Evolutionary conservation across 2,329 filamentous ascomycete genomes (phyloP).

Genomic region (Madurella mycetomatis): DNA sequence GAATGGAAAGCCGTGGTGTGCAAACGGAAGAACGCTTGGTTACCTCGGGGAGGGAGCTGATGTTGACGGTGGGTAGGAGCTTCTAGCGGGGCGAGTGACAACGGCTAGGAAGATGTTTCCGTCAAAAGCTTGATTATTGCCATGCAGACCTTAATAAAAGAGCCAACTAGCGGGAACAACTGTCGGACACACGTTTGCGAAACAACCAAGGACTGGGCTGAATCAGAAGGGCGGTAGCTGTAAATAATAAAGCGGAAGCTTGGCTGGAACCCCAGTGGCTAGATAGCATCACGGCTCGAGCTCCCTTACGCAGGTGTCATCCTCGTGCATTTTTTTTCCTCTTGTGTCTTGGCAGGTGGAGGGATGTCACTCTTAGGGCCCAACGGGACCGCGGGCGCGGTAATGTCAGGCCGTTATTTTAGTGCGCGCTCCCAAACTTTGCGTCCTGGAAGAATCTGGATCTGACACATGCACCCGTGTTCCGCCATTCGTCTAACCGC

Average conservation of each 20-base stretch:
- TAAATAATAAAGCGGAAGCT: not conserved
- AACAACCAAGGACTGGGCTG: not conserved
- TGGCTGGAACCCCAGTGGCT: conserved; percentile 6
- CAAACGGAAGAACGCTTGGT: too few species aligned
- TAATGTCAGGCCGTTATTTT: not conserved
- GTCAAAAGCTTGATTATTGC: too few species aligned
- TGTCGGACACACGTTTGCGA: not conserved
- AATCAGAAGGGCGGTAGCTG: not conserved
- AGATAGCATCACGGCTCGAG: not conserved
- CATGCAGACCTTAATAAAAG: not conserved
- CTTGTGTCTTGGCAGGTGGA: conserved; percentile 18
- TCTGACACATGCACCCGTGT: too few species aligned
- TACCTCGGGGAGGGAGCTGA: too few species aligned
- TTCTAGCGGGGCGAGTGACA: too few species aligned
- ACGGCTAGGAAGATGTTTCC: too few species aligned
- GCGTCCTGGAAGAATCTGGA: too few species aligned
- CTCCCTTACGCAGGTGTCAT: not conserved
- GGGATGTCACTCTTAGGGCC: not conserved
- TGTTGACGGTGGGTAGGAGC: too few species aligned
- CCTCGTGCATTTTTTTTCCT: conserved; percentile 18
- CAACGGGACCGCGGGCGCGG: conserved; percentile 11
- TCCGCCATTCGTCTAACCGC: too few species aligned
- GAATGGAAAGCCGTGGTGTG: too few species aligned
- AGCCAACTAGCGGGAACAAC: not conserved
- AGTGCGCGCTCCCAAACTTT: too few species aligned